Evolutionary conservation across 495 filamentous ascomycete genomes (phyloP).

Genomic region (Daldinia grandis): DNA sequence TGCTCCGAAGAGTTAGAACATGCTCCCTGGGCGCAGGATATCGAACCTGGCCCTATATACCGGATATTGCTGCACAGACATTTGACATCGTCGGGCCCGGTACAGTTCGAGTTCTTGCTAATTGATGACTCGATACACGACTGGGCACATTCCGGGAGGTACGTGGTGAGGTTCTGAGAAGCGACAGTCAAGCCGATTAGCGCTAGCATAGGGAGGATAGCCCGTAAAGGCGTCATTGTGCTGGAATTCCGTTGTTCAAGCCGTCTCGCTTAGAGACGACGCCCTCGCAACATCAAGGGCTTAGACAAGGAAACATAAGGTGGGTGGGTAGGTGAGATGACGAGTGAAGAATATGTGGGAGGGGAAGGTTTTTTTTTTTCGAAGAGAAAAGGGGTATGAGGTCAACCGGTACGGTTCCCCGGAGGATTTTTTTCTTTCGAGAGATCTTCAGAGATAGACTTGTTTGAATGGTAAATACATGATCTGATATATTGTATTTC

Average conservation of each 20-base stretch:
- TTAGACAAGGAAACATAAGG: background rate
- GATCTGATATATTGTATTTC: slow-evolving; percentile 18
- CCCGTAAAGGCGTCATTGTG: slow-evolving; percentile 18
- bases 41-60: slow-evolving; percentile 11
- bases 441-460: slow-evolving; percentile 9
- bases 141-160: slow-evolving; percentile 33
- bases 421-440: slow-evolving; percentile 12
- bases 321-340: background rate
- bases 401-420: slow-evolving; percentile 10
- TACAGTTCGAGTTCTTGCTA: slow-evolving; percentile 13
- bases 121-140: slow-evolving; percentile 29
- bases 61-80: slow-evolving; percentile 36
- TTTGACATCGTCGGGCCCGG: slow-evolving; percentile 20
- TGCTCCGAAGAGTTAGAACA: slow-evolving; percentile 22
- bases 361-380: background rate
- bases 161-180: slow-evolving; percentile 29
- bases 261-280: slow-evolving; percentile 1
- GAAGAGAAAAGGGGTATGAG: background rate
- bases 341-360: background rate
- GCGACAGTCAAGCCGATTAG: slow-evolving; percentile 6
- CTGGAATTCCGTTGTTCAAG: background rate
- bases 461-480: slow-evolving; percentile 12
- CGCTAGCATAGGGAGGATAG: slow-evolving; percentile 1
- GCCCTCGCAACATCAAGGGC: background rate
- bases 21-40: slow-evolving; percentile 14